Base-by-base conservation (phyloP, 495 filamentous ascomycete genomes). In the Hyaloscypha bicolor region DNA sequence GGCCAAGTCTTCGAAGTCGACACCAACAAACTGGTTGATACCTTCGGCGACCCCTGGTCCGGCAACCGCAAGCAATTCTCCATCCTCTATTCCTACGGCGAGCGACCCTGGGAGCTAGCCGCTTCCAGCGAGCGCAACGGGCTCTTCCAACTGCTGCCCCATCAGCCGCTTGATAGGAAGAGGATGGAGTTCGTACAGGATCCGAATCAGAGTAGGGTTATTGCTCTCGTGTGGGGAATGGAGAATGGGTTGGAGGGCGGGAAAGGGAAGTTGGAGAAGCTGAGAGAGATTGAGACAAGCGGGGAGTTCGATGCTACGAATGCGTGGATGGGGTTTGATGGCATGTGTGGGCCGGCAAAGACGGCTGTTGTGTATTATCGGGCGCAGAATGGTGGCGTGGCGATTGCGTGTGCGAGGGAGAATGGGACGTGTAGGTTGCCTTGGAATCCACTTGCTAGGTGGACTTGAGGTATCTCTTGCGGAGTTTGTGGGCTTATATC, bases 381-480 rank as follows among this genome's bases (percentile, higher is more conserved):
- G 3, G 3, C 22, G 3, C 59, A 14, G 1, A 39, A 61, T 61
- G 59, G 59, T 3, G 6, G 21, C 9, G 37, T 61, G 4, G 35
- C 33, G 25, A 42, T 48, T 42, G 31, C 59, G 3, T n/a, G 31
- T 11, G 59, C 59, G 16, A 61, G 59, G 25, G 35, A 61, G 35
- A 61, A 61, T 42, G 59, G 59, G 33, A 61, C 59, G 5, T 42
- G 32, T 25, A 6, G 59, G 31, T 39, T 61, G 22, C 59, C 59
- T n/a, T 61, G 59, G 59, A 61, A 61, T 61, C 59, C 59, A 19
- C 59, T 61, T 39, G 31, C 59, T 3, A 61, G 45, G 59, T 61
- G 59, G 59, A 61, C 59, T 42, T 61, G 59, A 61, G 16, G 42
- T 4, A 19, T 48, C 11, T 48, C 11, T 14, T 48, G 42, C 16